phyloP scores from a whole-genome alignment of 441 rosid genomes.

The Mallotus repandus region DNA sequence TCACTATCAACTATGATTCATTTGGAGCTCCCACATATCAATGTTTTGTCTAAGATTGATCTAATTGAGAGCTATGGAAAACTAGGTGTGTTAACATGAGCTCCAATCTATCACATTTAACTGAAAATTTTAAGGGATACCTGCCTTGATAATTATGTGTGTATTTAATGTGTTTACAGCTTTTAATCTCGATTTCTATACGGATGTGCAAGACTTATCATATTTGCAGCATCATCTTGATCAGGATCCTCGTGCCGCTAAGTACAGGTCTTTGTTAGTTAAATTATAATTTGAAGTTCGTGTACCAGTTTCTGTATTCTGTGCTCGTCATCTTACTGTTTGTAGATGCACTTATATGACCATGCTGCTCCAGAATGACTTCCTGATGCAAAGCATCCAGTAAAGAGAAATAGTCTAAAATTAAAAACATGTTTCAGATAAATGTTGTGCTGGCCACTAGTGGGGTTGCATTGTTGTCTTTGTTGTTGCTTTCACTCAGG shows the following conservation, averaged over 20 bases:
- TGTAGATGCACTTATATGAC: background rate
- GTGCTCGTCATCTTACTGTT: background rate
- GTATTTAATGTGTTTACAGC: slow-evolving; percentile 46
- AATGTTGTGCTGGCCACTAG: background rate
- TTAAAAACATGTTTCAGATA: background rate
- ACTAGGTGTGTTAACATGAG: slow-evolving; percentile 43
- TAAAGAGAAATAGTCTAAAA: background rate
- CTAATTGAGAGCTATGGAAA: slow-evolving; percentile 85
- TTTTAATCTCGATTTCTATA: slow-evolving; percentile 78
- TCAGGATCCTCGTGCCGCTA: slow-evolving; percentile 79
- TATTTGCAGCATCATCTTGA: slow-evolving; percentile 61
- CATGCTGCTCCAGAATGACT: background rate
- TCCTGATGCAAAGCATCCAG: background rate
- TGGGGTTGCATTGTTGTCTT: background rate
- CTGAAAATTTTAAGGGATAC: background rate
- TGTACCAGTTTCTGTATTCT: background rate
- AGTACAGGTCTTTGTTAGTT: slow-evolving; percentile 55
- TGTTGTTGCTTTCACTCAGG: slow-evolving; percentile 16
- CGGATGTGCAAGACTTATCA: slow-evolving; percentile 86
- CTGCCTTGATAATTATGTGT: slow-evolving; percentile 9
- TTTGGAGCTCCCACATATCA: slow-evolving; percentile 87
- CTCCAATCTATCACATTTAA: background rate
- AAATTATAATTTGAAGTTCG: background rate
- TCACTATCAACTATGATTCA: slow-evolving; percentile 89
- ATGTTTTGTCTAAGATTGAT: slow-evolving; percentile 91